Conservation (phyloP, 768 basidiomycete species). For the Pseudohyphozyma bogoriensis region DNA sequence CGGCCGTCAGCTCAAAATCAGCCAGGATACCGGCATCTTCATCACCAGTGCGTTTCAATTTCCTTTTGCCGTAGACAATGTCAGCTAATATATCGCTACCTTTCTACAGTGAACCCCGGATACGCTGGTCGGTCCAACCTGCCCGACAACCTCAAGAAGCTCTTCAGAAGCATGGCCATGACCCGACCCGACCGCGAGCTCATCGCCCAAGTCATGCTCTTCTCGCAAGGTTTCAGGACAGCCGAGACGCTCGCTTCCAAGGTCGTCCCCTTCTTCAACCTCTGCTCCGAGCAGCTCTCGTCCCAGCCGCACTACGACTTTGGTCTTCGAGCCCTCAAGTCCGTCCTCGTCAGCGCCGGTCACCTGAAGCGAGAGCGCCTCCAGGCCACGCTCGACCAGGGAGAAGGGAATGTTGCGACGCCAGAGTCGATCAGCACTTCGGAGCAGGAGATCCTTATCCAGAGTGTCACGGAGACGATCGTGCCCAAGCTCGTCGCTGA, state of each 20-base stretch:
- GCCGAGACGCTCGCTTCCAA: slow-evolving; percentile 96
- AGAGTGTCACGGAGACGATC: slow-evolving; percentile 96
- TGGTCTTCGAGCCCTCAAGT: slow-evolving; percentile 91
- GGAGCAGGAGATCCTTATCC: slow-evolving; percentile 94
- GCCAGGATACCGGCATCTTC: slow-evolving; percentile 95
- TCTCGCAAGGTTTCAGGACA: slow-evolving; percentile 97
- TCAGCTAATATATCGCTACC: neutral
- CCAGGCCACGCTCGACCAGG: neutral
- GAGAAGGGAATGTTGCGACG: slow-evolving; percentile 35
- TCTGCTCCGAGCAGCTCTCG: slow-evolving; percentile 93
- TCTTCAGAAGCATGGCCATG: slow-evolving; percentile 80
- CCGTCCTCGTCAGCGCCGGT: slow-evolving; percentile 92
- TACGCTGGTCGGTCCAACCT: slow-evolving; percentile 86
- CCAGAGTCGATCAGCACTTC: slow-evolving; percentile 50
- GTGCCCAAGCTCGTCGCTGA: slow-evolving; percentile 96
- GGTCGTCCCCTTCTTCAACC: slow-evolving; percentile 98
- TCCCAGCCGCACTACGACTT: slow-evolving; percentile 99
- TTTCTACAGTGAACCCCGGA: slow-evolving; percentile 58
- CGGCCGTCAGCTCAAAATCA: slow-evolving; percentile 85
- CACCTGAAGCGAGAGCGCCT: slow-evolving; percentile 89
- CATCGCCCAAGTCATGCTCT: slow-evolving; percentile 98
- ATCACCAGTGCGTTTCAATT: slow-evolving; percentile 61
- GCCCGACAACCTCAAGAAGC: slow-evolving; percentile 44
- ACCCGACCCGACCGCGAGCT: slow-evolving; percentile 95
- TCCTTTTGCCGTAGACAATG: neutral